phyloP scores from a whole-genome alignment of 495 filamentous ascomycete species.

The Penicillium cosmopolitanum region DNA sequence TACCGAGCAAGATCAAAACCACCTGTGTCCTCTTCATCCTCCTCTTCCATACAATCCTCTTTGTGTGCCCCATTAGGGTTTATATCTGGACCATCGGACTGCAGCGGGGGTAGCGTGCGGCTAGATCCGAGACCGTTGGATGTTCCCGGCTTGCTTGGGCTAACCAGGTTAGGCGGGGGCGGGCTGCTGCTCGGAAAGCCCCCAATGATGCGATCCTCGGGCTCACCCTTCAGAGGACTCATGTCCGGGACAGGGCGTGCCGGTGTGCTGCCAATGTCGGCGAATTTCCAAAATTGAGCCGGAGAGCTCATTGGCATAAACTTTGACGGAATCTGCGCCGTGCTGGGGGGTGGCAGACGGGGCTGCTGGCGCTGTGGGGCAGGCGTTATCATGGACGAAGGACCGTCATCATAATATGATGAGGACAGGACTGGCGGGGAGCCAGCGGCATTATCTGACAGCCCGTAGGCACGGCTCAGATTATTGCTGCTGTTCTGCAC shows the following conservation, averaged over 20 bases:
- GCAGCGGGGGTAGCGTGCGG: constrained; percentile 41
- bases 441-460: constrained; percentile 60
- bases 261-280: constrained; percentile 72
- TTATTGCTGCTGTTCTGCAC: constrained; percentile 55
- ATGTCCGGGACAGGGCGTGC: constrained; percentile 63
- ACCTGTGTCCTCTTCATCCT: constrained; percentile 59
- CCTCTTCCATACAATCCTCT: constrained; percentile 35
- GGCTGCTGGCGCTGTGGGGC: constrained; percentile 83
- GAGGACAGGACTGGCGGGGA: constrained; percentile 76
- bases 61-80: constrained; percentile 18
- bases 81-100: constrained; percentile 29
- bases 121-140: constrained; percentile 39
- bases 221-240: constrained; percentile 60
- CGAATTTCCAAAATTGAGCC: constrained; percentile 96
- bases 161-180: constrained; percentile 53
- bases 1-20: constrained; percentile 71
- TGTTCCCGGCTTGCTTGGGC: constrained; percentile 50
- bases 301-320: constrained; percentile 95
- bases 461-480: constrained; percentile 55
- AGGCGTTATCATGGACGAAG: constrained; percentile 75
- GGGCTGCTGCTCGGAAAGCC: constrained; percentile 71
- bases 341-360: constrained; percentile 83
- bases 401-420: constrained; percentile 59
- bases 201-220: constrained; percentile 46
- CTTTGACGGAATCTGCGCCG: constrained; percentile 85